Percentiles rank a stretch among this genome's conserved stretches.
Evolutionary conservation across 2,329 filamentous ascomycete genomes (phyloP).

Genomic region (Cladorrhinum sp.): DNA sequence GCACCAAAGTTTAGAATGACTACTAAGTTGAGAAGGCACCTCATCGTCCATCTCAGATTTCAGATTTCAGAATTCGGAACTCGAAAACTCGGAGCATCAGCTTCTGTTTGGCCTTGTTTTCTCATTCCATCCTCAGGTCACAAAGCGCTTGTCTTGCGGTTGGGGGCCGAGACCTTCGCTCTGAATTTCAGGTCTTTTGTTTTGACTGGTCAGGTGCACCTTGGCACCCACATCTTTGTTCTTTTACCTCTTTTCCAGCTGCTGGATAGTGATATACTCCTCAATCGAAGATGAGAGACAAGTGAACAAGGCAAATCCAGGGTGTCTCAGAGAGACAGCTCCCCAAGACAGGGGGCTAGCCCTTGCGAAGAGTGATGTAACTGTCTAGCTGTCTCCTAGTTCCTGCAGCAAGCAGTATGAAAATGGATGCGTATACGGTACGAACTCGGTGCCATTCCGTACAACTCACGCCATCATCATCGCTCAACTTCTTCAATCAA

Average conservation of each 20-base stretch:
- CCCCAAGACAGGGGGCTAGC: too few species aligned
- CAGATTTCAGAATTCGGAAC: too few species aligned
- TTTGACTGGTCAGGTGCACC: background rate
- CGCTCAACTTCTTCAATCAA: background rate
- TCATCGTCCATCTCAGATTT: background rate
- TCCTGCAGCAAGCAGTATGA: too few species aligned
- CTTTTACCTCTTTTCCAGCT: background rate
- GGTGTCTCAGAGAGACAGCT: background rate
- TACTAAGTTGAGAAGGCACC: background rate
- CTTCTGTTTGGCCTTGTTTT: background rate
- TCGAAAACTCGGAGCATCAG: background rate
- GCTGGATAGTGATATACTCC: background rate
- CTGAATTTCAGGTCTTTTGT: background rate
- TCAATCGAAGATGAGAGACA: background rate
- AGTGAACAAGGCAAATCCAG: background rate
- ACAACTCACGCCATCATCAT: background rate
- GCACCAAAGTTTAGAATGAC: conserved; percentile 33
- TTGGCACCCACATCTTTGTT: background rate
- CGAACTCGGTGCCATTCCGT: background rate
- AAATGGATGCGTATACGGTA: background rate
- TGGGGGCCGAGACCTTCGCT: background rate
- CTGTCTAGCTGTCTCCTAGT: too few species aligned
- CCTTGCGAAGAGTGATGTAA: too few species aligned
- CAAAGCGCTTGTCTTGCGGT: background rate
- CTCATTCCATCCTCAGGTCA: background rate